Percentiles rank a stretch among this genome's conserved stretches.
These are phyloP conservation scores for Ceratobasidium sp. DNA, from an alignment of 1,284 basidiomycete species.

Conservation along the genomic window DNA sequence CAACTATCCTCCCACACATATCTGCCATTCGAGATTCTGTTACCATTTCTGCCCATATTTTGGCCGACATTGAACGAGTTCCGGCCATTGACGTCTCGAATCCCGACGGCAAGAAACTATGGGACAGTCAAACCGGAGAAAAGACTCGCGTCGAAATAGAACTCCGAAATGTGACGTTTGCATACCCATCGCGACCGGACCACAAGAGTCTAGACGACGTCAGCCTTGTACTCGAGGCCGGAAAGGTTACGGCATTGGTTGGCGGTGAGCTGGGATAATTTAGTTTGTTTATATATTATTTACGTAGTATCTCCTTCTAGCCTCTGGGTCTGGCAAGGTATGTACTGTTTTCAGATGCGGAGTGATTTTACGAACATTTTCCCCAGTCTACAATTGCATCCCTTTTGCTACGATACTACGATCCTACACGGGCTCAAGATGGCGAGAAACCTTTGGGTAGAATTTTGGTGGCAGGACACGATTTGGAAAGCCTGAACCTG, in stretches of 20 bases:
- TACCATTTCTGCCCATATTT: constrained; percentile 43
- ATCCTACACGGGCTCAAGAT: constrained; percentile 47
- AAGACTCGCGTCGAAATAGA: constrained; percentile 47
- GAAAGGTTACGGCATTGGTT: constrained; percentile 53
- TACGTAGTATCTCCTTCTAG: constrained; percentile 9
- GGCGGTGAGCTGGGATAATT: constrained; percentile 44
- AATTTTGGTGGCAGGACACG: constrained; percentile 48
- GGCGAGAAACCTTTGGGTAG: constrained; percentile 24
- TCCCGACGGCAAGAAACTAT: constrained; percentile 43
- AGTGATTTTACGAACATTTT: neutral
- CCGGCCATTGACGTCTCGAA: constrained; percentile 49
- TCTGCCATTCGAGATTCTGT: constrained; percentile 41
- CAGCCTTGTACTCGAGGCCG: constrained; percentile 48
- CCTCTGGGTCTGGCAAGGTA: constrained; percentile 52
- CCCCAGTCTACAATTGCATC: constrained; percentile 51
- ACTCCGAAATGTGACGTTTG: constrained; percentile 53
- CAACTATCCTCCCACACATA: constrained; percentile 49
- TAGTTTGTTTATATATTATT: neutral
- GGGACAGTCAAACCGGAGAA: constrained; percentile 35
- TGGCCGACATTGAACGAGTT: constrained; percentile 47
- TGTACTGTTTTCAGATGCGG: neutral
- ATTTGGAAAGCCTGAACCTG: constrained; percentile 52
- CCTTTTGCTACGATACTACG: constrained; percentile 53
- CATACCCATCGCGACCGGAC: constrained; percentile 53
- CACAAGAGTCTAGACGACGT: constrained; percentile 51